phyloP scores from a whole-genome alignment of 495 filamentous ascomycete genomes.

The Neurospora sp. region DNA sequence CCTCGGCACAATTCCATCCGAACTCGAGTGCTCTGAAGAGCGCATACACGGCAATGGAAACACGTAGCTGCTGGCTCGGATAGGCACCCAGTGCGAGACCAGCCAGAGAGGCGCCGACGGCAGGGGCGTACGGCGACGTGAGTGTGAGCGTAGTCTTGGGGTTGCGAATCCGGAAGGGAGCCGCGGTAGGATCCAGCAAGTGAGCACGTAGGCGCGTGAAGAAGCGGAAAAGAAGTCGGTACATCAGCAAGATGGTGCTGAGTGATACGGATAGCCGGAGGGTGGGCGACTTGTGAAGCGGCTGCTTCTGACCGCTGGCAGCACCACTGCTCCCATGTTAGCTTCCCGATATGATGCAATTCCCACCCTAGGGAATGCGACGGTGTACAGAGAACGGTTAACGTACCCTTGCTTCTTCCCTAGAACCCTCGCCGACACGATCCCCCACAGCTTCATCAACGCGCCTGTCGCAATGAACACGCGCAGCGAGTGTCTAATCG shows the following conservation, averaged over 20 bases:
- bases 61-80: slow-evolving; percentile 64
- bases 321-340: not conserved
- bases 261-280: slow-evolving; percentile 72
- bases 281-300: slow-evolving; percentile 57
- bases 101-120: slow-evolving; percentile 76
- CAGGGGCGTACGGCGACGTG: slow-evolving; percentile 74
- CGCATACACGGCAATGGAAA: slow-evolving; percentile 70
- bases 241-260: slow-evolving; percentile 73
- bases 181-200: slow-evolving; percentile 62
- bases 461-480: slow-evolving; percentile 63
- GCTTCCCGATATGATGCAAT: too few relatives aligned
- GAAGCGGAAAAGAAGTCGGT: slow-evolving; percentile 85
- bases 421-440: slow-evolving; percentile 39
- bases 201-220: slow-evolving; percentile 68
- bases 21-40: slow-evolving; percentile 76
- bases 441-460: slow-evolving; percentile 58
- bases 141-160: slow-evolving; percentile 61
- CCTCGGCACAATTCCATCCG: slow-evolving; percentile 72
- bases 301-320: slow-evolving; percentile 26
- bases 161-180: slow-evolving; percentile 71
- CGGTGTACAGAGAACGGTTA: not conserved
- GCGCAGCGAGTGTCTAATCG: slow-evolving; percentile 65
- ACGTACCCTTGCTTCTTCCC: slow-evolving; percentile 37
- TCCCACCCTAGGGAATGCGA: too few relatives aligned
- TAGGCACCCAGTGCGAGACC: slow-evolving; percentile 72